A percentile compares a stretch with the other conserved stretches of the same genome.
Evolutionary conservation across 176 grass and related monocot species (phyloP).

Genomic region (Areca catechu): DNA sequence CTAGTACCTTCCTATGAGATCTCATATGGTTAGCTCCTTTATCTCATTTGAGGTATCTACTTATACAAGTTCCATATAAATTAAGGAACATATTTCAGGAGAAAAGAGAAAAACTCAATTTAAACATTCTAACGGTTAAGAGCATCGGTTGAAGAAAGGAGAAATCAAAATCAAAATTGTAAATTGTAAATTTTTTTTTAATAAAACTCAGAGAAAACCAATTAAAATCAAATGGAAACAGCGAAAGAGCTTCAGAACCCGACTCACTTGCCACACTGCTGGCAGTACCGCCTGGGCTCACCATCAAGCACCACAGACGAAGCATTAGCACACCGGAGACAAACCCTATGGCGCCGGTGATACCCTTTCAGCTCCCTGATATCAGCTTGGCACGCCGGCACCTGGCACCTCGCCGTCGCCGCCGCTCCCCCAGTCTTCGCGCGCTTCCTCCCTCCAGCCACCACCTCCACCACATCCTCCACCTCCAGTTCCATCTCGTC

Average conservation of each 20-base stretch:
- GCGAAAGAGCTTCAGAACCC: neutral
- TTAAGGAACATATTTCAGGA: no score
- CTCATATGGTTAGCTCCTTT: no score
- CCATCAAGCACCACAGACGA: conserved; percentile 50
- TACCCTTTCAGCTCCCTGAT: conserved; percentile 93
- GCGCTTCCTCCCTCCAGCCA: conserved; percentile 30
- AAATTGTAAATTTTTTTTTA: no score
- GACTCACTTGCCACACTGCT: conserved; percentile 98
- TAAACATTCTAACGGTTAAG: no score
- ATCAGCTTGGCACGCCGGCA: conserved; percentile 68
- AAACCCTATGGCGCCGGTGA: conserved; percentile 80
- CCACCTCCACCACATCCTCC: conserved; percentile 21
- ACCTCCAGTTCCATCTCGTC: conserved; percentile 53
- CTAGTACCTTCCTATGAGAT: no score
- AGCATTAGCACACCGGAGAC: conserved; percentile 64
- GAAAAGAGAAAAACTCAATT: no score
- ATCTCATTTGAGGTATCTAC: no score
- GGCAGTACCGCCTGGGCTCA: conserved; percentile 75
- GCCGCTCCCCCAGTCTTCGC: conserved; percentile 19
- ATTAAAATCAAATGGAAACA: no score
- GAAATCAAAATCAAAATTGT: no score
- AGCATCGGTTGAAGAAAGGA: no score
- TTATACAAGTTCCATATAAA: no score
- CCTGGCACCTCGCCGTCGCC: conserved; percentile 70
- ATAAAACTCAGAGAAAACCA: no score